Evolutionary conservation across 2,329 filamentous ascomycete genomes (phyloP).

Genomic region (Colletotrichum trifolii): DNA sequence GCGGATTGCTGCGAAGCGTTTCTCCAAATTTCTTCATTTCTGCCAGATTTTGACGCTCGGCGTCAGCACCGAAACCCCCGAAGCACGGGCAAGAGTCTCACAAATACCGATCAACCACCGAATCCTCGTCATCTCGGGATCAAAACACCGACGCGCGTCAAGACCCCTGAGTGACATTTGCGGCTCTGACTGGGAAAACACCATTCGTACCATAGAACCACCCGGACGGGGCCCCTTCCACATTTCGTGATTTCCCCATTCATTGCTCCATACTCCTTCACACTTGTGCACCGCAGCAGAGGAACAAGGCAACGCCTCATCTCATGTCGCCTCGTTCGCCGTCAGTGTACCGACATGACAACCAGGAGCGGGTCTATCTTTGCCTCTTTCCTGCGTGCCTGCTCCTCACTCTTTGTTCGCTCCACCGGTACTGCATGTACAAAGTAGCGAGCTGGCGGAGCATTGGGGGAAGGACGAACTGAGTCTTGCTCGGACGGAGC

Average conservation of each 20-base stretch:
- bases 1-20: slow-evolving; percentile 23
- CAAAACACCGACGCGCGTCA: slow-evolving; percentile 8
- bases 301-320: background rate
- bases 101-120: slow-evolving; percentile 18
- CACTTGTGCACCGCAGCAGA: background rate
- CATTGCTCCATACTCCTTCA: slow-evolving; percentile 24
- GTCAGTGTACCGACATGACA: slow-evolving; percentile 18
- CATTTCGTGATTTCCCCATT: slow-evolving; percentile 27
- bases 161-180: slow-evolving; percentile 28
- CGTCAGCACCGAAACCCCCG: slow-evolving; percentile 21
- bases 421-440: background rate
- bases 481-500: slow-evolving; percentile 24
- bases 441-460: no score
- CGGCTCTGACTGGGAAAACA: slow-evolving; percentile 31
- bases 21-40: slow-evolving; percentile 13
- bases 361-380: slow-evolving; percentile 15
- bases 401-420: background rate
- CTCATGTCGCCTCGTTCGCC: background rate
- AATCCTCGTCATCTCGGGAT: slow-evolving; percentile 6
- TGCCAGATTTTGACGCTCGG: slow-evolving; percentile 20
- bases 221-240: slow-evolving; percentile 17
- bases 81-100: slow-evolving; percentile 7
- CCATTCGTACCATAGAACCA: slow-evolving; percentile 27
- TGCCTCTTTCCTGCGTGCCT: slow-evolving; percentile 1
- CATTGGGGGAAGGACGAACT: no score